Evolutionary conservation across 164 flowering plant species (phyloP), one percentile per base, ranked within the genome.

Genomic region (Kalanchoe fedtschenkoi): DNA sequence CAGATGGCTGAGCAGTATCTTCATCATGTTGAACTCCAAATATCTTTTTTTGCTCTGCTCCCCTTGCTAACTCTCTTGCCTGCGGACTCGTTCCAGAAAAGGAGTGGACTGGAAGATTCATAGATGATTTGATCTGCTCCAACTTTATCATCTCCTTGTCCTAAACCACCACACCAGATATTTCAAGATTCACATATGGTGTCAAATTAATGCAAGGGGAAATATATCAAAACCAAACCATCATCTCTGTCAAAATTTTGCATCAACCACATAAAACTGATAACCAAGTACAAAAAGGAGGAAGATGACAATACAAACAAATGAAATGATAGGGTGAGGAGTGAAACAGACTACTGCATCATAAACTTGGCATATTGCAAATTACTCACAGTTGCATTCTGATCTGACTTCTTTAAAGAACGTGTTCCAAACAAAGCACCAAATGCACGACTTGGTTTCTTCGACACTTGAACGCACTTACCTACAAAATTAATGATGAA

Each of bases 61-160:
- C 72, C 15, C 11, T 10, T 3, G 47, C 16, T 11, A 33, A 56
- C 15, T 64, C 47, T 69, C 73, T 71, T 21, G 62, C 22, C 54
- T 43, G 69, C 55, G 71, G 71, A 44, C 65, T 62, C 13, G 37
- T 66, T 16, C 80, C 81, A 0, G 66, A 35, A 72, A 93, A 88
- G n/a, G 88, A 74, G 66, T 78, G 83, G 75, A 93, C 85, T 11
- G 91, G 91, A 39, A 93, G 89, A 47, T 69, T 78, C 19, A 93
- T 88, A 0, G 95, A 74, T 55, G 95, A 80, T 61, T 83, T 88
- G 26, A 93, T 93, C 76, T 88, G 87, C 75, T 88, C 89, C 66
- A 93, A 71, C 75, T 82, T 88, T 19, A 59, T 60, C 58, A 68
- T 79, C 51, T 76, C 83, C 72, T 74, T 72, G 19, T 63, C 80